Base-by-base conservation (phyloP, 2,329 filamentous ascomycete species). In the Teratosphaeria zuluensis region DNA sequence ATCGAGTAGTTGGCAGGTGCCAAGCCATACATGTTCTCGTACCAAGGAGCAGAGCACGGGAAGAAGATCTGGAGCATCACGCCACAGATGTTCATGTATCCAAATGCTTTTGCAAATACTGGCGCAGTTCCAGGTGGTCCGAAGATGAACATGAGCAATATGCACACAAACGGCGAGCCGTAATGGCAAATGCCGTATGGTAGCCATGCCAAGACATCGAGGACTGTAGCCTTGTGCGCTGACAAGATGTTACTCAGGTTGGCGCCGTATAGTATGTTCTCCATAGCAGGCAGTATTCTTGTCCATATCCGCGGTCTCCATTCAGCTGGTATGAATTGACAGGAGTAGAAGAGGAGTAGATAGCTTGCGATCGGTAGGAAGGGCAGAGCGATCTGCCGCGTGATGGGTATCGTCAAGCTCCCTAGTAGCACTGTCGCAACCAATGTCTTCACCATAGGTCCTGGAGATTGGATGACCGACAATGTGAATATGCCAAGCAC, bases 221-320 rank as follows among this genome's bases (percentile, higher is more conserved):
- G 84, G 54, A 90, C 79, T 6, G 88, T 83, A 74, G 89, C 86
- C 68, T 92, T 89, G 76, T 96, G 90, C 53, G 90, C 90, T 14
- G 92, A 95, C 57, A 97, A 83, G 69, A 96, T 95, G 74, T 96
- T 96, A 77, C 90, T 95, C 59, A 96, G 81, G 75, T 96, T 96
- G 63, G 92, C 91, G 66, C 92, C 92, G 72, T 96, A 97, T 35
- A 97, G 81, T 62, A 97, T 94, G 74, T 97, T 96, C 76, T 97
- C 92, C 63, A 97, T 83, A 19, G 92, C 90, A 4, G 92, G 92
- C 38, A 97, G 82, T 31, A 97, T 90, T 69, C 92, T 90, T 65
- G 96, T 92, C 89, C 91, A 96, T 68, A 96, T 96, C 62, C 90
- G 88, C 60, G 92, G 92, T 65, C 92, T 86, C 77, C 91, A 94